Percentiles rank a stretch among this genome's conserved stretches.
Conservation (phyloP, 2,329 filamentous ascomycete species). For the Anisogramma anomala region DNA sequence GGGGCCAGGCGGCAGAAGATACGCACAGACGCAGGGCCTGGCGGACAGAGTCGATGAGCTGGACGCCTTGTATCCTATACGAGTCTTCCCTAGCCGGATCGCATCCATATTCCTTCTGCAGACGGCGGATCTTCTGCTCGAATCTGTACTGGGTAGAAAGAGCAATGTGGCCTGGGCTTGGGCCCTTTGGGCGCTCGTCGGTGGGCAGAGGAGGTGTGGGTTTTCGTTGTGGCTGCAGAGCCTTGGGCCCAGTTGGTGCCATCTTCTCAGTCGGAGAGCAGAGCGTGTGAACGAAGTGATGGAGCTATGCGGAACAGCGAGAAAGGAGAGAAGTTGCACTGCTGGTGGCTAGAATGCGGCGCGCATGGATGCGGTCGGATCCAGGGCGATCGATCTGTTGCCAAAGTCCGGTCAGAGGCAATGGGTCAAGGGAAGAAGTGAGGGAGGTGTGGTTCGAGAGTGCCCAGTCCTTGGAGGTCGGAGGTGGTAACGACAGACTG, state of each 20-base stretch:
- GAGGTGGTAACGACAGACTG: no score
- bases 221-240: slow-evolving; percentile 6
- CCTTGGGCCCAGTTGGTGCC: slow-evolving; percentile 11
- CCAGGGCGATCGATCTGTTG: not conserved
- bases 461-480: no score
- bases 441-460: no score
- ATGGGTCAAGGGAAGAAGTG: no score
- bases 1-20: not conserved
- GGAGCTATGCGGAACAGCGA: not conserved
- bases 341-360: not conserved
- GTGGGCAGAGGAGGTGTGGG: slow-evolving; percentile 4
- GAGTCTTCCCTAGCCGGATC: slow-evolving; percentile 70
- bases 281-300: not conserved
- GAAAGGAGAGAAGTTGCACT: not conserved
- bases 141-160: slow-evolving; percentile 61
- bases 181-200: slow-evolving; percentile 23
- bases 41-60: slow-evolving; percentile 78
- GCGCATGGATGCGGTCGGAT: no score
- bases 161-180: slow-evolving; percentile 37
- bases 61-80: slow-evolving; percentile 72
- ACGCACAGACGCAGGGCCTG: slow-evolving; percentile 65
- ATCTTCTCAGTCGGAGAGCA: not conserved
- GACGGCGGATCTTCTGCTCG: slow-evolving; percentile 66
- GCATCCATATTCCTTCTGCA: slow-evolving; percentile 56
- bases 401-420: no score